A percentile compares a stretch with the other conserved stretches of the same genome.
Conservation (phyloP, 1,284 basidiomycete genomes). For the Malassezia caprae region DNA sequence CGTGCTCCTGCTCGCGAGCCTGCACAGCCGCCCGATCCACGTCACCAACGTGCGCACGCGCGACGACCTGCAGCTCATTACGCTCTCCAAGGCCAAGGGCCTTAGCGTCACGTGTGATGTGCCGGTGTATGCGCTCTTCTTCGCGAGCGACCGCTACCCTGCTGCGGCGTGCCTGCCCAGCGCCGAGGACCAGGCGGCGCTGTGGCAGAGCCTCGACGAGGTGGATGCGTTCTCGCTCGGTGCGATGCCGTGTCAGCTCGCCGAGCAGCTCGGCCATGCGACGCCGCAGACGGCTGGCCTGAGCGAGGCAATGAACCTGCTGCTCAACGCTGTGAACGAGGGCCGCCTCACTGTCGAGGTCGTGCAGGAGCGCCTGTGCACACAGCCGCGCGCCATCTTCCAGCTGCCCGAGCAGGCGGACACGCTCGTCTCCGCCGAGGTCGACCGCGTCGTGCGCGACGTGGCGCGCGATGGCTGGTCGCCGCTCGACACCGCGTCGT, state of each 20-base stretch:
- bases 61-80: constrained; percentile 83
- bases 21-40: constrained; percentile 81
- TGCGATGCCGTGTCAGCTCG: constrained; percentile 67
- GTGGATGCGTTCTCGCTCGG: constrained; percentile 92
- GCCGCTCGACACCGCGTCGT: constrained; percentile 61
- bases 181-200: constrained; percentile 64
- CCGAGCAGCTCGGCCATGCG: constrained; percentile 59
- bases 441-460: constrained; percentile 57
- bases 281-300: constrained; percentile 68
- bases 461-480: constrained; percentile 64
- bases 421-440: constrained; percentile 69
- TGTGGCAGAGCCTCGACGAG: constrained; percentile 75
- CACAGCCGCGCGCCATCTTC: constrained; percentile 87
- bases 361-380: constrained; percentile 68
- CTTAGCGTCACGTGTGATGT: constrained; percentile 95
- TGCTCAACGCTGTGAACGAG: constrained; percentile 74
- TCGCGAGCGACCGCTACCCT: constrained; percentile 59
- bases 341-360: constrained; percentile 73
- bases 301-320: constrained; percentile 75
- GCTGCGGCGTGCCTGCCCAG: constrained; percentile 62
- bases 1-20: constrained; percentile 78
- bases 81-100: constrained; percentile 84
- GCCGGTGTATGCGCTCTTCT: constrained; percentile 84
- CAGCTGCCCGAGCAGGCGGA: constrained; percentile 73
- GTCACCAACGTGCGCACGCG: constrained; percentile 80